Base-by-base conservation (phyloP, 768 basidiomycete species). In the Paxillus rubicundulus region DNA sequence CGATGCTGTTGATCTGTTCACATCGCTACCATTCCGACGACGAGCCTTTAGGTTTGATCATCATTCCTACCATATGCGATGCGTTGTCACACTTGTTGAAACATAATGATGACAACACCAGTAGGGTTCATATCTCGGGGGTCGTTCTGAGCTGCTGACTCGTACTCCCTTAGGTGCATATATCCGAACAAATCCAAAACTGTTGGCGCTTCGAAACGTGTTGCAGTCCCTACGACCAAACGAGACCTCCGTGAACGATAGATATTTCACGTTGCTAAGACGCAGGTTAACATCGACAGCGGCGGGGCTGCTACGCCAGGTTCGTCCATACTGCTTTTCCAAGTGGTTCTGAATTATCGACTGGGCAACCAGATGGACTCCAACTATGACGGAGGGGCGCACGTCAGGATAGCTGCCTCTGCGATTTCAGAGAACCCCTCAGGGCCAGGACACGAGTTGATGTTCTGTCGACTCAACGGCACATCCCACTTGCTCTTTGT, bases 31-130 rank as follows among this genome's bases (percentile, higher is more conserved):
- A 66, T n/a, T 73, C 66, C 24, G 77, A 79, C 33, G 75, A 81
- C 27, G 79, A 79, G 52, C 69, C 78, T 2, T 68, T 86, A 21
- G 79, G 79, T 9, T 57, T 85, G 41, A 57, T 84, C 27, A 66
- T 78, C 9, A 73, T 74, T 44, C 75, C 81, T 9, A 64, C 69
- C 14, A 65, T 89, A 49, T 87, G 81, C 54, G 56, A 61, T 30
- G 84, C 78, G 10, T 58, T 88, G 48, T 50, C 63, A 2, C 69
- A 63, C 43, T 58, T 87, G 14, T 50, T 75, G 28, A 62, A 60
- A 40, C 45, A 64, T 33, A 53, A 50, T 28, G 62, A 68, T 20
- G 46, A 60, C 17, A 42, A 34, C 12, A 53, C 63, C 3, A 51
- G 74, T 76, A 58, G 52, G 72, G 45, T n/a, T 2, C n/a, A 7